phyloP scores from a whole-genome alignment of 2,329 filamentous ascomycete species.

The Pyricularia sp. region DNA sequence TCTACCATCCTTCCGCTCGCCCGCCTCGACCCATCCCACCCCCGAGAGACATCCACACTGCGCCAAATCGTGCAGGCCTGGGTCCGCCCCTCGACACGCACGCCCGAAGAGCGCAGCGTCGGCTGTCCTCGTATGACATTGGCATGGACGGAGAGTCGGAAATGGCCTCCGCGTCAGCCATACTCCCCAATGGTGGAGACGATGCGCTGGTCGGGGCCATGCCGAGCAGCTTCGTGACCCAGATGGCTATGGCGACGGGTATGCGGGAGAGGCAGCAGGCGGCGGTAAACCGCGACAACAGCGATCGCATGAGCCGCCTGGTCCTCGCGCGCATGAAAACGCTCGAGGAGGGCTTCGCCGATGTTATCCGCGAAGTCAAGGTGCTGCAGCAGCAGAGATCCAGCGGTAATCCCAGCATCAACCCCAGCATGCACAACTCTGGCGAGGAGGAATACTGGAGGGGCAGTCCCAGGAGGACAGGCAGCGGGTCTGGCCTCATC shows the following conservation, averaged over 20 bases:
- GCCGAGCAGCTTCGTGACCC: conserved; percentile 70
- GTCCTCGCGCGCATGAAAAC: conserved; percentile 89
- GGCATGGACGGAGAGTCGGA: conserved; percentile 56
- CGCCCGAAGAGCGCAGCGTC: conserved; percentile 27
- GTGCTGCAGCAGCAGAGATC: conserved; percentile 40
- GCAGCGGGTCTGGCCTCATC: conserved; percentile 14
- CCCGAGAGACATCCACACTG: conserved; percentile 31
- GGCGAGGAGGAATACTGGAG: conserved; percentile 26
- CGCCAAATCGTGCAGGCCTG: conserved; percentile 10
- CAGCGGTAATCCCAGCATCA: conserved; percentile 33
- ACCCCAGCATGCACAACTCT: conserved; percentile 41
- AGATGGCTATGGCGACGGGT: conserved; percentile 66
- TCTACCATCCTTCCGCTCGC: conserved; percentile 36
- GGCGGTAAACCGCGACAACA: conserved; percentile 27
- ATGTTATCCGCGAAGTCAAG: conserved; percentile 75
- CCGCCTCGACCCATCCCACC: conserved; percentile 43
- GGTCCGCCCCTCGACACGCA: conserved; percentile 30
- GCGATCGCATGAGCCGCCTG: conserved; percentile 66
- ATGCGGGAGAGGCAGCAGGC: conserved; percentile 29
- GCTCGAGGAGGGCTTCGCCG: conserved; percentile 80
- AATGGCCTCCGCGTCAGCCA: conserved; percentile 33
- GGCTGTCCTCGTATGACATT: conserved; percentile 57
- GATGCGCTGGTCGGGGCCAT: conserved; percentile 50
- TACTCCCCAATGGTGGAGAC: conserved; percentile 21
- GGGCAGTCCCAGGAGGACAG: conserved; percentile 7